A percentile compares a stretch with the other conserved stretches of the same genome.
Conservation (phyloP, 2,329 filamentous ascomycete genomes). For the Penicillium sp. region DNA sequence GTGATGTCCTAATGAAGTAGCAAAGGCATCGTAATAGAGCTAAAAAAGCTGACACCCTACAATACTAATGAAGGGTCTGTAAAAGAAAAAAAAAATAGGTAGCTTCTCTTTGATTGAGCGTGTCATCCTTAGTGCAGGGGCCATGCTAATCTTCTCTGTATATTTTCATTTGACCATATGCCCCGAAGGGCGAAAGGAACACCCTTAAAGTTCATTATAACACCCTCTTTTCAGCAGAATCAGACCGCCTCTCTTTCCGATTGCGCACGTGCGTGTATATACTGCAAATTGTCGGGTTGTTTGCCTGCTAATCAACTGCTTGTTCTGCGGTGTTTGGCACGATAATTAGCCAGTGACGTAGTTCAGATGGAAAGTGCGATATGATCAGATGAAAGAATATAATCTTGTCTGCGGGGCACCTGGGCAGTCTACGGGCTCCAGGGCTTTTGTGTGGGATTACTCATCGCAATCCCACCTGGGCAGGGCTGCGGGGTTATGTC, state of each 20-base stretch:
- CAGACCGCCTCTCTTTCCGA: not conserved
- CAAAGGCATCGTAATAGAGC: not conserved
- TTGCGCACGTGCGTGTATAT: not conserved
- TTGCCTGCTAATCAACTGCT: too few relatives aligned
- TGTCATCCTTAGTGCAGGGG: constrained; percentile 92
- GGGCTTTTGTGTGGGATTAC: not conserved
- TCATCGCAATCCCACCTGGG: not conserved
- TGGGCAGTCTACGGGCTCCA: not conserved
- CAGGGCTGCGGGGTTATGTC: not conserved
- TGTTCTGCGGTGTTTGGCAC: not conserved
- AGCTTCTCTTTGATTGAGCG: constrained; percentile 78
- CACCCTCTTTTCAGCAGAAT: accelerated
- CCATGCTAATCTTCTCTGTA: constrained; percentile 81
- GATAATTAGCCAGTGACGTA: not conserved
- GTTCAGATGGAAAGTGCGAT: not conserved
- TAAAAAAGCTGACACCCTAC: not conserved
- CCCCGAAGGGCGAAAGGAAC: constrained; percentile 37
- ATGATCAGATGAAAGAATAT: not conserved
- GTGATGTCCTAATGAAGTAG: not conserved
- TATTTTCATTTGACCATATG: constrained; percentile 66
- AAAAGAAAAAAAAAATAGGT: constrained; percentile 58
- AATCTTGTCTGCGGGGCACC: not conserved
- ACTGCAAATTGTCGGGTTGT: not conserved
- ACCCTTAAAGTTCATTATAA: not conserved
- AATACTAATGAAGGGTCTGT: not conserved